A percentile compares a stretch with the other conserved stretches of the same genome.
These are phyloP conservation scores for Starmerella bombicola DNA, from an alignment of 805 yeast genomes.

Conservation along the genomic window DNA sequence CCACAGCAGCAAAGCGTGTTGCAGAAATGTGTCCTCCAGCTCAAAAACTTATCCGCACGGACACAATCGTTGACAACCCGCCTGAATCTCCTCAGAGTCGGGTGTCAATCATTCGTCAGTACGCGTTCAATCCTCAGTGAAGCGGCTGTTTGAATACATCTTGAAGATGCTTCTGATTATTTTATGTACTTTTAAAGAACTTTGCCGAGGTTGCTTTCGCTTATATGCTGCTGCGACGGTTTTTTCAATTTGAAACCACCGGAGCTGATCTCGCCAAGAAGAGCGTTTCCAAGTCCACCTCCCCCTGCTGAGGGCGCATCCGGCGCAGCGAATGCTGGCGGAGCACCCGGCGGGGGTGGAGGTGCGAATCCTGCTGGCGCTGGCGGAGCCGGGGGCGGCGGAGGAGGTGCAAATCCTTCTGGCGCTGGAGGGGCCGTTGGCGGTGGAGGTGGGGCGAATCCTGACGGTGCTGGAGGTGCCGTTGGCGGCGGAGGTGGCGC, in stretches of 20 bases:
- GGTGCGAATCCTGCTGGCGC: slow-evolving; percentile 22
- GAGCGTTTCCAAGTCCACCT: slow-evolving; percentile 14
- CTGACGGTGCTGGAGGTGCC: slow-evolving; percentile 24
- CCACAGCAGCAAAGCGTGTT: no score
- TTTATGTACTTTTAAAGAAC: slow-evolving; percentile 23
- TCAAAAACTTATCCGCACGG: background rate
- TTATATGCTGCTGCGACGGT: slow-evolving; percentile 23
- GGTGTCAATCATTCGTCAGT: no score
- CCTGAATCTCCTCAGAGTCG: no score
- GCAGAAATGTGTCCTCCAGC: background rate
- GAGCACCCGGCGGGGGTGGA: slow-evolving; percentile 27
- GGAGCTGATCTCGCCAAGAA: slow-evolving; percentile 28
- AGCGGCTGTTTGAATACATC: no score
- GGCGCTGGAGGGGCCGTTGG: slow-evolving; percentile 26
- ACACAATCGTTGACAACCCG: no score
- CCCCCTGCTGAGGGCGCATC: slow-evolving; percentile 29
- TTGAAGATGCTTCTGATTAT: no score
- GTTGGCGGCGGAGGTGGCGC: slow-evolving; percentile 26
- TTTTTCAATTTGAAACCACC: slow-evolving; percentile 26
- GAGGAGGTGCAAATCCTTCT: slow-evolving; percentile 24
- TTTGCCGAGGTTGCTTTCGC: slow-evolving; percentile 23
- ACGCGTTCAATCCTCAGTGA: no score
- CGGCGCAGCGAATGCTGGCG: slow-evolving; percentile 35
- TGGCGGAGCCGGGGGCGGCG: slow-evolving; percentile 26
- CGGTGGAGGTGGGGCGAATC: slow-evolving; percentile 26